Conservation (phyloP, 1,284 basidiomycete genomes). For the Amylostereum areolatum region DNA sequence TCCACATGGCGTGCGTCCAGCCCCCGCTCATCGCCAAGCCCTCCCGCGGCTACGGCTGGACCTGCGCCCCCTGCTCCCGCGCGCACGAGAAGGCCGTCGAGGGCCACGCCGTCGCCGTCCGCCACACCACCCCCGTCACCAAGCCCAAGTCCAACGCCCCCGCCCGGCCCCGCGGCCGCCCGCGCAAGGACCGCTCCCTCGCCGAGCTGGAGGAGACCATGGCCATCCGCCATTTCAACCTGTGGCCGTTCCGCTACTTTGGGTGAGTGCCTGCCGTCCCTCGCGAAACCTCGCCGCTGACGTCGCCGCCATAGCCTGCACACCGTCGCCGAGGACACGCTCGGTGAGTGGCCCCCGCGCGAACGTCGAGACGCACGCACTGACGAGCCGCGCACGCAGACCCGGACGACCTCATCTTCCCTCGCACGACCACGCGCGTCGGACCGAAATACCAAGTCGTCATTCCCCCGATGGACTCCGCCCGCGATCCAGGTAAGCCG, state of each 20-base stretch:
- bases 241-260: conserved; percentile 97
- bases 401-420: conserved; percentile 92
- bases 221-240: conserved; percentile 77
- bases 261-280: conserved; percentile 51
- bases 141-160: conserved; percentile 67
- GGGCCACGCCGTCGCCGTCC: conserved; percentile 47
- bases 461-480: conserved; percentile 38
- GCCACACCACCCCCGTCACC: conserved; percentile 42
- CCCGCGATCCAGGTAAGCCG: conserved; percentile 32
- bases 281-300: not conserved
- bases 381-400: conserved; percentile 39
- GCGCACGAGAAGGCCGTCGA: conserved; percentile 87
- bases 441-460: conserved; percentile 83
- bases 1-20: conserved; percentile 92
- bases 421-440: conserved; percentile 81
- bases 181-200: conserved; percentile 61
- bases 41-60: conserved; percentile 96
- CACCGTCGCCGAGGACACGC: conserved; percentile 87
- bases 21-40: conserved; percentile 95
- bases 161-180: conserved; percentile 60
- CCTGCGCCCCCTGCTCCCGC: conserved; percentile 88
- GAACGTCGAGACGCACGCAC: not conserved
- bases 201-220: conserved; percentile 74
- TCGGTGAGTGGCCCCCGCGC: conserved; percentile 46
- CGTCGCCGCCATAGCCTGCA: conserved; percentile 41